Base-by-base conservation (phyloP, 129 eudicot species). In the Centaurea solstitialis region DNA sequence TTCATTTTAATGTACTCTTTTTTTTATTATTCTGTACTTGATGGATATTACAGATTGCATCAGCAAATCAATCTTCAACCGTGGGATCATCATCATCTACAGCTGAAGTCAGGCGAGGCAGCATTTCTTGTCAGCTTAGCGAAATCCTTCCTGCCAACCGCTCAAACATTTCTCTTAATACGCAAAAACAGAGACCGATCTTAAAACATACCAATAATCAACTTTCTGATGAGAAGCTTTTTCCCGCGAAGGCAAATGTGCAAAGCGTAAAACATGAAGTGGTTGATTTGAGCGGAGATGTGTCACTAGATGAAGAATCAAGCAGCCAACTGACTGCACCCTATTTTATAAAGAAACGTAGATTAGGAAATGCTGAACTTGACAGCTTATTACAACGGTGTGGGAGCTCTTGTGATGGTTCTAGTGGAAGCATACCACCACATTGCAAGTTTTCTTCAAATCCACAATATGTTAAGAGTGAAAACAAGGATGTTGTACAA, bases 111-210 rank as follows among this genome's bases (percentile, higher is more conserved):
- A 89, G 80, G 78, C 82, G 38, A 77, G 82, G 72, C 82, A 81
- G 80, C 50, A 37, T 72, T 61, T 73, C 77, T 41, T 43, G 59
- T 66, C 88, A 53, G 68, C 81, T 90, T 77, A 66, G 50, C 20
- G 97, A 89, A 71, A 85, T 94, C 73, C 88, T 84, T 80, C 98
- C 98, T 68, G 98, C 98, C 45, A 94, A 94, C 80, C 92, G 91
- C 61, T 89, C 96, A 76, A 80, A 85, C 38, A 82, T 87, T 47
- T 64, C 82, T 68, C 53, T 73, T 33, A 50, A 75, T 77, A 83
- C 67, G 73, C 86, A 72, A 81, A 79, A 75, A 26, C 84, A 66
- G 81, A 78, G 21, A 79, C 65, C 85, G n/a, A 57, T 68, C 77
- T 66, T 79, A 74, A 89, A 84, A 28, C 57, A 64, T 68, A 74